Base-by-base conservation (phyloP, 352 stramenopile species). In the Blastocystis sp. region DNA sequence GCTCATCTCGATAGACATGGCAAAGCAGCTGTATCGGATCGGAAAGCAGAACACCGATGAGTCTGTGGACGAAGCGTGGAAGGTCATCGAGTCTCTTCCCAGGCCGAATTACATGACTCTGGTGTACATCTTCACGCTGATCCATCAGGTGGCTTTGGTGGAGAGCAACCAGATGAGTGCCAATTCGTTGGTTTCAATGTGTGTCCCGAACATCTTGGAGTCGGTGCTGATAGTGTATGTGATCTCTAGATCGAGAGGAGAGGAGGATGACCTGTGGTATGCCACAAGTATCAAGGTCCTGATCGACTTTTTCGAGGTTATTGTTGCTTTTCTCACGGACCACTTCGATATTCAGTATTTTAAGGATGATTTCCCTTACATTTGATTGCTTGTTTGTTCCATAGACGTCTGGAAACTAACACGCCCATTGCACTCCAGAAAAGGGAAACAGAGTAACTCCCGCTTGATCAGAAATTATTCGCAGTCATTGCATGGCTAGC, bases 311-410 rank as follows among this genome's bases (percentile, higher is more conserved):
- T 85, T 85, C 73, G 13, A 64, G 11, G 34, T 85, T 0, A 20
- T 85, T 43, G 37, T 45, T 53, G 47, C 11, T 4, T 54, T 55
- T 6, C n/a, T 85, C n/a, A 39, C 30, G 8, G 47, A 85, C 3
- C 47, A 85, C 26, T 85, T 85, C 47, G 73, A 85, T 85, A 66
- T 69, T 26, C 47, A 50, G 20, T n/a, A 66, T 20, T 85, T 66
- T 47, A 18, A 66, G 18, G 73, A 85, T 1, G 73, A 85, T 30
- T 85, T 85, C 26, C 43, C 47, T n/a, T 68, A 66, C 13, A 24
- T 41, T n/a, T 68, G 68, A 24, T 76, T 13, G 18, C 9, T 3
- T 85, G 73, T 85, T 65, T 85, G 73, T 85, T 85, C 1, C 6
- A 43, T 56, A n/a, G 68, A 68, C 16, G 9, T 30, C 11, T 50